Conservation (phyloP, 768 basidiomycete species). For the Lyophyllum shimeji region DNA sequence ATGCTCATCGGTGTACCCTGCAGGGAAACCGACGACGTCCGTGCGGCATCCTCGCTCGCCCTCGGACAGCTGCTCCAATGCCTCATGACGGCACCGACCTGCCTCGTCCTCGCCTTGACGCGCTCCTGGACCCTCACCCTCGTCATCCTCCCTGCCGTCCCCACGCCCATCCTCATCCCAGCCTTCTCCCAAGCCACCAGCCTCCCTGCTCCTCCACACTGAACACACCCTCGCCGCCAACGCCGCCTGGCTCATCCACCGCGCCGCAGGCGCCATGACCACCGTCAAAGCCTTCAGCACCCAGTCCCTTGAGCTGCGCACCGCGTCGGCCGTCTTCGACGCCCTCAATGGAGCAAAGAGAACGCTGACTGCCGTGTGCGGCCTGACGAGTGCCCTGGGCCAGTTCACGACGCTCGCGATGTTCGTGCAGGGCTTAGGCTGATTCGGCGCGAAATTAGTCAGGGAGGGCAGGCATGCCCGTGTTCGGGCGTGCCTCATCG, state of each 20-base stretch:
- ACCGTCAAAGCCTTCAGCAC: constrained; percentile 96
- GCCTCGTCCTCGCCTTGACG: constrained; percentile 78
- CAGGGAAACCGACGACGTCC: constrained; percentile 95
- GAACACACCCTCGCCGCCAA: constrained; percentile 69
- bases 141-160: constrained; percentile 89
- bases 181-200: constrained; percentile 68
- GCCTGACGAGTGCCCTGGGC: constrained; percentile 58
- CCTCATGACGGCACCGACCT: constrained; percentile 74
- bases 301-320: constrained; percentile 43
- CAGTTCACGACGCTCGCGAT: constrained; percentile 88
- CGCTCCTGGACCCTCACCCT: constrained; percentile 84
- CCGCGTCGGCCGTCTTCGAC: constrained; percentile 43
- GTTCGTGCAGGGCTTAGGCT: constrained; percentile 97
- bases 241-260: constrained; percentile 80
- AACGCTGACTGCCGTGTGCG: constrained; percentile 73
- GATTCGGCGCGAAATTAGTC: constrained; percentile 93
- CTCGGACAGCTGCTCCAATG: constrained; percentile 80
- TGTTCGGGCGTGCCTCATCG: constrained; percentile 96
- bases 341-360: constrained; percentile 46
- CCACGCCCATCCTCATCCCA: constrained; percentile 76
- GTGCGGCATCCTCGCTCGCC: constrained; percentile 79
- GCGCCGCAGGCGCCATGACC: constrained; percentile 71
- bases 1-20: not conserved
- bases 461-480: constrained; percentile 88
- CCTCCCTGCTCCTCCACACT: constrained; percentile 60